phyloP scores from a whole-genome alignment of 2,329 filamentous ascomycete genomes.

The Seiridium unicorne region DNA sequence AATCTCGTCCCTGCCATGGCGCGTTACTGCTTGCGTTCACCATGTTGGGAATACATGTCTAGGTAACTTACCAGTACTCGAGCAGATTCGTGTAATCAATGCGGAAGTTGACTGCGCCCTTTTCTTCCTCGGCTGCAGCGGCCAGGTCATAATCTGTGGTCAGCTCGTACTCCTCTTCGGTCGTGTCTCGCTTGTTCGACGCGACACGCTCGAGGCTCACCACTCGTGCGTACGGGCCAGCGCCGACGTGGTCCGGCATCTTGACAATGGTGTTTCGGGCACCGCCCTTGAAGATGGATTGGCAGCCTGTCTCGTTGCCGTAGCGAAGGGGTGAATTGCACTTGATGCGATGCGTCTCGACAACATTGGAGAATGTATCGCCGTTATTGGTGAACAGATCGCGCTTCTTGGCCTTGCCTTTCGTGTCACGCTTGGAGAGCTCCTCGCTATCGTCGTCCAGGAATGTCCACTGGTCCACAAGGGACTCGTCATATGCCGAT shows the following conservation, averaged over 20 bases:
- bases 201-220: neutral
- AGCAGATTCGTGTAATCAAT: neutral
- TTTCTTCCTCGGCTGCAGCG: neutral
- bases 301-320: neutral
- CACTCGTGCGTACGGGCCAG: neutral
- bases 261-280: conserved; percentile 2
- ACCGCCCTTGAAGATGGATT: neutral
- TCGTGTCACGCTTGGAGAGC: neutral
- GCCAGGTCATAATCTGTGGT: neutral
- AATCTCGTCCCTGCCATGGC: neutral
- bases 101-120: neutral
- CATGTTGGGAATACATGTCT: neutral
- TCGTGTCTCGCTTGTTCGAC: neutral
- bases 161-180: neutral
- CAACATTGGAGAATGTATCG: neutral
- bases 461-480: neutral
- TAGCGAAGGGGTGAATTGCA: neutral
- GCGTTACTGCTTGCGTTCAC: neutral
- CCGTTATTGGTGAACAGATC: neutral
- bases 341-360: neutral
- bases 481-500: neutral
- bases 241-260: neutral
- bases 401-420: neutral
- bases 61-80: neutral
- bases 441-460: neutral